Evolutionary conservation across 176 grass and related monocot genomes (phyloP), one percentile per base, ranked within the genome.

Genomic region (Cenchrus purpureus): DNA sequence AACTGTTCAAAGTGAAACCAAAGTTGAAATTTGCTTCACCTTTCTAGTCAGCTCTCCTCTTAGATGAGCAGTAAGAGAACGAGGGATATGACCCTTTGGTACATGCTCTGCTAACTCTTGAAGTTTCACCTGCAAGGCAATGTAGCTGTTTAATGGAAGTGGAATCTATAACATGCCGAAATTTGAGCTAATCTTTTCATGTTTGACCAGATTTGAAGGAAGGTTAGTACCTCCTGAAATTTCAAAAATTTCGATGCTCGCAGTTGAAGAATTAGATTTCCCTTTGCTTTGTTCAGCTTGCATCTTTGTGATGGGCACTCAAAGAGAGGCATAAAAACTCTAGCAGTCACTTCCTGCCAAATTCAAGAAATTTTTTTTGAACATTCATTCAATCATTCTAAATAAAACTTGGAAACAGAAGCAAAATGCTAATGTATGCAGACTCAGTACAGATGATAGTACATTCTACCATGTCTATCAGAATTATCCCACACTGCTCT

Each of bases 71-170:
- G 97, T 97, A 43, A 94, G 72, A 80, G 97, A 90, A 85, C 97
- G 97, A 68, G 97, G 97, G 83, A 99, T 99, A 55, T 99, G 97
- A 11, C 97, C 97, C 52, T 99, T 99, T 77, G 97, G 97, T 43
- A 99, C 97, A 87, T 99, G 97, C 85, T 99, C 97, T 70, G 97
- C 90, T 88, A 99, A 87, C 49, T 99, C 97, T 81, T 99, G 94
- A 54, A 99, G 88, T 84, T 92, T 99, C 64, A 95, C 97, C 97
- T 99, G 84, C 82, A 78, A 88, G 85, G 55, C 85, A 85, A 83
- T 10, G 16, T 65, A 5, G 20, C 22, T 74, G 44, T 86, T 84
- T 60, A 71, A 79, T 29, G 16, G 61, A 19, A 51, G 16, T 62
- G 12, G 6, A 19, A 54, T 73, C 43, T 65, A 66, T 58, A 86